Base-by-base conservation (phyloP, 495 filamentous ascomycete species). In the Clohesyomyces aquaticus region DNA sequence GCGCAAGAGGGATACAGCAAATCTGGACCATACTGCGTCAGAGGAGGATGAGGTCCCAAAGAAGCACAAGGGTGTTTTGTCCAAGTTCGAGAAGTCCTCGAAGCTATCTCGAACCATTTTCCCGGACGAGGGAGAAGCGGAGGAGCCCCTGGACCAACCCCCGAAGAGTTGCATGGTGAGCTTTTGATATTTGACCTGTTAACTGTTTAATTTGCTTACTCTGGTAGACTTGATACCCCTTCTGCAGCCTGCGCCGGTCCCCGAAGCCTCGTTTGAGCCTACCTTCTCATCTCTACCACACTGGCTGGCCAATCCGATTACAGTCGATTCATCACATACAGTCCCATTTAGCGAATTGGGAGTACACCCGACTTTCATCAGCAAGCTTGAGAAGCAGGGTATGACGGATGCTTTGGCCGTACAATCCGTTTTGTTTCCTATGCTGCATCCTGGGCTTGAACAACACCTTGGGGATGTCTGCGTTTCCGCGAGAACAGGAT, bases 401-500 rank as follows among this genome's bases (percentile, higher is more conserved):
- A 90, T 89, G 72, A 80, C 81, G 23, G 80, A 89, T 43, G 91
- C 94, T 1, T 89, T 96, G 69, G 88, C 93, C 0, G 87, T 97
- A 0, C 93, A 98, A 73, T 85, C 90, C 0, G 83, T 85, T 0
- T 83, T 93, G 0, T 82, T 97, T 26, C 91, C 92, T 4, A 76
- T 95, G 27, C 81, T 97, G 2, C 75, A 93, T 0, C 83, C 88
- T 8, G 82, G 82, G 0, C 72, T 75, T 16, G 73, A 82, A 43
- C 77, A 74, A 16, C 80, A 83, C 57, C 74, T 80, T 1, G 88
- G 91, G 1, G 93, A 98, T 76, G 63, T 98, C 6, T 88, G 94
- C 53, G 83, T 98, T 16, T 91, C 91, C 21, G 93, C 93, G 0
- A 85, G 91, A 2, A 98, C 93, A 0, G 93, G 93, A 3, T 97